Evolutionary conservation across 495 filamentous ascomycete genomes (phyloP).

Genomic region (Barbatosphaeria neglecta): DNA sequence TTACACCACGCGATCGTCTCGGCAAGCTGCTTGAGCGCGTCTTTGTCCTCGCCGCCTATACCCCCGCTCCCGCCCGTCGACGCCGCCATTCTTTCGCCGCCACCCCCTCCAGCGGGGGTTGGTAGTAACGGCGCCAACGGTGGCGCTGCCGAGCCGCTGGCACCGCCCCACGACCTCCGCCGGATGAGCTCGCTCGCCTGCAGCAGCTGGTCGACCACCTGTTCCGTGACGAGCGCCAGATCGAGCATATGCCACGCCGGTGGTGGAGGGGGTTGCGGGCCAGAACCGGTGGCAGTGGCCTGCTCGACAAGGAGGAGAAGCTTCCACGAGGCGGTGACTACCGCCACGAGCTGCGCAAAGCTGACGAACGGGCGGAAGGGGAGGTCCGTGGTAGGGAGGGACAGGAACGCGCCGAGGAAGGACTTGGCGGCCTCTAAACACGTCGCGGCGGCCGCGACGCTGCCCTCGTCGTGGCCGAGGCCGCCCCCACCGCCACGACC

Average conservation of each 20-base stretch:
- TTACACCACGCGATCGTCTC: conserved; percentile 10
- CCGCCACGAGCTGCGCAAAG: conserved; percentile 11
- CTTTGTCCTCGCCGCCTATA: conserved; percentile 8
- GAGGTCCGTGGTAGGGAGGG: conserved; percentile 9
- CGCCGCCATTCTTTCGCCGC: conserved; percentile 2
- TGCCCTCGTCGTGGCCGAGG: background rate
- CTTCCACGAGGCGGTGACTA: conserved; percentile 13
- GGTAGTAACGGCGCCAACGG: background rate
- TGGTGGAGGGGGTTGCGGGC: too few species aligned
- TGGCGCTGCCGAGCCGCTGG: conserved; percentile 4
- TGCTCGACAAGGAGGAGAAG: conserved; percentile 14
- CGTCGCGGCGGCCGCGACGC: conserved; percentile 11
- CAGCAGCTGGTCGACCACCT: conserved; percentile 4
- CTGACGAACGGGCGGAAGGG: conserved; percentile 10
- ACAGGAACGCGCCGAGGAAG: conserved; percentile 8
- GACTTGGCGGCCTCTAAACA: conserved; percentile 13
- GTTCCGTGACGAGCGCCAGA: conserved; percentile 7
- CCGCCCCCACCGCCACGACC: too few species aligned
- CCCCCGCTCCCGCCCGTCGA: too few species aligned
- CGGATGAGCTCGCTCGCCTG: conserved; percentile 1
- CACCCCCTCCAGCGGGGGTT: background rate
- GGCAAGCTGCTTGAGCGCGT: conserved; percentile 6
- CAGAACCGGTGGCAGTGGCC: background rate
- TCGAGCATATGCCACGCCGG: conserved; percentile 12
- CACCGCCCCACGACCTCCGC: conserved; percentile 1